Evolutionary conservation across 768 basidiomycete genomes (phyloP).

Genomic region (Nidularia pulvinata): DNA sequence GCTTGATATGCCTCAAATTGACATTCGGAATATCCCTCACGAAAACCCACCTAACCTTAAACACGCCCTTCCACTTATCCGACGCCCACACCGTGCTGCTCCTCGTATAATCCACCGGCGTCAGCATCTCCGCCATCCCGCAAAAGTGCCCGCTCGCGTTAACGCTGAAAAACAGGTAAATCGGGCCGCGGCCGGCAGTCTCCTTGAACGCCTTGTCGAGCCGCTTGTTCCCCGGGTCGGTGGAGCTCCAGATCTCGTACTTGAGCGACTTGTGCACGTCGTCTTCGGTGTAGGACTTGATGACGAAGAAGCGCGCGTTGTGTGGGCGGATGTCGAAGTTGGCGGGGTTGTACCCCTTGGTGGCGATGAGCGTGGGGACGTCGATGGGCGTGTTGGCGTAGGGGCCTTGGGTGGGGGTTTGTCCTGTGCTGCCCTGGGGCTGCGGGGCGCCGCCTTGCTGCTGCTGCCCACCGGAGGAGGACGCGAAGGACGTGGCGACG

Average conservation of each 20-base stretch:
- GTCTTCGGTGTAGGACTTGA: slow-evolving; percentile 99
- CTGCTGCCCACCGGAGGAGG: slow-evolving; percentile 18
- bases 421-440: slow-evolving; percentile 20
- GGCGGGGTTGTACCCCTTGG: slow-evolving; percentile 90
- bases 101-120: slow-evolving; percentile 91
- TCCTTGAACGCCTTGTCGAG: slow-evolving; percentile 98
- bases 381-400: slow-evolving; percentile 75
- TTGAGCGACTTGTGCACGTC: slow-evolving; percentile 99
- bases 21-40: slow-evolving; percentile 95
- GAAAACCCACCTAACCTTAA: slow-evolving; percentile 98
- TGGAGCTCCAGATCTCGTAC: slow-evolving; percentile 98
- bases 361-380: slow-evolving; percentile 79
- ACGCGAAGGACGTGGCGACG: slow-evolving; percentile 28
- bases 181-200: slow-evolving; percentile 87
- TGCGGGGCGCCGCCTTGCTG: neutral
- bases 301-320: slow-evolving; percentile 93
- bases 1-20: slow-evolving; percentile 84
- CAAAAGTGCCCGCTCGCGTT: slow-evolving; percentile 99
- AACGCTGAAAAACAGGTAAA: slow-evolving; percentile 98
- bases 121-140: slow-evolving; percentile 98
- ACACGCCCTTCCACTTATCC: slow-evolving; percentile 99
- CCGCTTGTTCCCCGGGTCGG: slow-evolving; percentile 95
- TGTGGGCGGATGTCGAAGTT: slow-evolving; percentile 81
- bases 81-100: slow-evolving; percentile 99
- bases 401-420: slow-evolving; percentile 34